Percentiles rank a stretch among this genome's conserved stretches.
These are phyloP conservation scores for Trichoderma pleuroti DNA, from an alignment of 2,329 filamentous ascomycete species.

Conservation along the genomic window DNA sequence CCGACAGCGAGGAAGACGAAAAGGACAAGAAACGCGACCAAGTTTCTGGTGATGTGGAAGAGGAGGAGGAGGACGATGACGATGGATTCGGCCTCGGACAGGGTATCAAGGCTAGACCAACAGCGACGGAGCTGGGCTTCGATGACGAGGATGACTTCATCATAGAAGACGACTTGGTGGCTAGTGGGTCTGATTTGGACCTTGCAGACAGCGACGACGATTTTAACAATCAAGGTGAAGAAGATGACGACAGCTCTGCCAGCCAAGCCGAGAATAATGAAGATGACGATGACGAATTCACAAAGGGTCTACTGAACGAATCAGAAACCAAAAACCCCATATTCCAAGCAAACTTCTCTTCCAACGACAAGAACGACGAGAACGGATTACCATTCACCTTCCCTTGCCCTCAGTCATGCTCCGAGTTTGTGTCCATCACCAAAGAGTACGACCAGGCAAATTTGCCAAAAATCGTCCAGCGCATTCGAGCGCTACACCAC, in stretches of 20 bases:
- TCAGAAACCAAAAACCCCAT: conserved; percentile 53
- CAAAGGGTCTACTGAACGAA: conserved; percentile 62
- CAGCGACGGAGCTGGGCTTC: conserved; percentile 64
- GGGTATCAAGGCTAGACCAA: conserved; percentile 55
- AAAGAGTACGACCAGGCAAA: conserved; percentile 59
- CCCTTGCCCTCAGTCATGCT: conserved; percentile 73
- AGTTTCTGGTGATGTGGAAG: conserved; percentile 35
- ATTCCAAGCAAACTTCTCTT: conserved; percentile 46
- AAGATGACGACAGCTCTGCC: conserved; percentile 37
- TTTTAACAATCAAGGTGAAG: conserved; percentile 45
- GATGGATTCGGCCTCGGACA: conserved; percentile 57
- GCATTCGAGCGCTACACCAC: conserved; percentile 89
- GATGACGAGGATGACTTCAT: conserved; percentile 95
- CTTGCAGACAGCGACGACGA: conserved; percentile 53
- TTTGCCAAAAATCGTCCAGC: conserved; percentile 75
- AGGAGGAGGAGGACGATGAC: conserved; percentile 44
- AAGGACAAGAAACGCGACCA: conserved; percentile 36
- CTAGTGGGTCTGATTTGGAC: conserved; percentile 71
- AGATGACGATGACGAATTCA: conserved; percentile 66
- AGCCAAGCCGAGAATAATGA: conserved; percentile 43
- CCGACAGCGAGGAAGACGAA: conserved; percentile 60
- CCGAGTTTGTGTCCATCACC: conserved; percentile 67
- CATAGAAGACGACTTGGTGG: conserved; percentile 83
- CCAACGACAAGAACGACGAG: conserved; percentile 44
- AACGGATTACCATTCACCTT: conserved; percentile 77